Base-by-base conservation (phyloP, 2,329 filamentous ascomycete species). In the Cadophora sp. region DNA sequence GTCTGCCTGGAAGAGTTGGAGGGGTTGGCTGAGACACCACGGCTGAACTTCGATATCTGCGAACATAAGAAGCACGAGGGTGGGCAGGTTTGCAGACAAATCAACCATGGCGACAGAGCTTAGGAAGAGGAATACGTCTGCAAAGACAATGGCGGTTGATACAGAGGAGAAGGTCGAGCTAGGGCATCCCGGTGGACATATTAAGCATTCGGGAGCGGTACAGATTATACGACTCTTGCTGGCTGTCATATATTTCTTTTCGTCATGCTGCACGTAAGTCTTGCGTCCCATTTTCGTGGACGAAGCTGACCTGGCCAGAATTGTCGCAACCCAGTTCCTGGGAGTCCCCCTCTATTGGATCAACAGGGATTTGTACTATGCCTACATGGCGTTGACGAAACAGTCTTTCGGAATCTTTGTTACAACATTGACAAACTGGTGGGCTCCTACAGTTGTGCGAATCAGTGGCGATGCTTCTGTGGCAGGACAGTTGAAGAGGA, bases 341-440 rank as follows among this genome's bases (percentile, higher is more conserved):
- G 93, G 93, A 40, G 81, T 87, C 0, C 92, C 92, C 1, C 80
- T 97, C 59, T 96, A 96, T 77, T 85, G 89, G 69, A 82, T 93
- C 75, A 91, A 93, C 77, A 88, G 88, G 67, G 89, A 93, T 56
- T 87, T 92, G 76, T 97, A 93, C 82, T 92, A 97, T 79, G 87
- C 90, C 70, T 97, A 93, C 81, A 97, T 97, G 88, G 89, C 92
- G 50, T 86, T 93, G 79, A 96, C 93, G 12, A 97, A 97, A 79
- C 88, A 92, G 76, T 92, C 88, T 1, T 97, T 97, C 78, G 92
- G 91, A 46, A 85, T 97, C 19, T 82, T 93, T 55, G 89, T 91
- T 71, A 94, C 91, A 24, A 91, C 90, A 55, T 89, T 95, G 83
- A 97, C 92, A 16, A 89, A 95, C 76, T 92, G 92, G 84, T 97